phyloP scores from a whole-genome alignment of 306 rosid species.

The Vigna trinervia region DNA sequence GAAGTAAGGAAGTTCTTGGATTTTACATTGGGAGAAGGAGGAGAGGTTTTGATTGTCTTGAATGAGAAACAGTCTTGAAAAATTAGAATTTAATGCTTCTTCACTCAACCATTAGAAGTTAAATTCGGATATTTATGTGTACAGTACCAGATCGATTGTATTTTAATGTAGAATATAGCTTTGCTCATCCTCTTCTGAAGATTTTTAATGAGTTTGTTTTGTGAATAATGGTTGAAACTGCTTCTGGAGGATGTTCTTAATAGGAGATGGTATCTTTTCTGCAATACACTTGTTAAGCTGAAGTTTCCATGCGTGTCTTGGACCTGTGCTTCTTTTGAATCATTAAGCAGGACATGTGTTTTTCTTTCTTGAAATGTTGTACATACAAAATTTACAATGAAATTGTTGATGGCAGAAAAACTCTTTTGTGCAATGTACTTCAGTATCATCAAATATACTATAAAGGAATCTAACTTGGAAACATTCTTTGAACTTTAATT shows the following conservation, averaged over 20 bases:
- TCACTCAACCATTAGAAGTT: background rate
- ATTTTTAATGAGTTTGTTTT: conserved; percentile 5
- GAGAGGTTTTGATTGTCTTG: conserved; percentile 86
- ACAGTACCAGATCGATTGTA: conserved; percentile 30
- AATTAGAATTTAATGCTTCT: conserved; percentile 5
- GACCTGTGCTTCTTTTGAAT: conserved; percentile 27
- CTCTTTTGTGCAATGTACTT: conserved; percentile 7
- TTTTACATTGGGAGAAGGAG: conserved; percentile 59
- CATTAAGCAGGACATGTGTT: background rate
- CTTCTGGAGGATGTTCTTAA: conserved; percentile 37
- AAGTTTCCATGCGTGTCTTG: conserved; percentile 24
- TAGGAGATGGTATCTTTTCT: background rate
- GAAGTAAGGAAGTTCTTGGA: conserved; percentile 72
- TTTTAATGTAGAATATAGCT: conserved; percentile 33
- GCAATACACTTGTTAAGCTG: conserved; percentile 2
- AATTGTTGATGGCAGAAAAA: background rate
- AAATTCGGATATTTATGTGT: conserved; percentile 32
- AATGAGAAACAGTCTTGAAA: conserved; percentile 52
- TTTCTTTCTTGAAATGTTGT: background rate
- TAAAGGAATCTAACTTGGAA: background rate
- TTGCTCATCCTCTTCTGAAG: conserved; percentile 2
- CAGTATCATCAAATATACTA: conserved; percentile 1
- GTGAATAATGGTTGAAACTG: conserved; percentile 15
- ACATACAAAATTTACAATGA: background rate
- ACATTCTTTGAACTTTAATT: background rate